phyloP scores from a whole-genome alignment of 2,329 filamentous ascomycete species.

The Sporothrix curviconia region DNA sequence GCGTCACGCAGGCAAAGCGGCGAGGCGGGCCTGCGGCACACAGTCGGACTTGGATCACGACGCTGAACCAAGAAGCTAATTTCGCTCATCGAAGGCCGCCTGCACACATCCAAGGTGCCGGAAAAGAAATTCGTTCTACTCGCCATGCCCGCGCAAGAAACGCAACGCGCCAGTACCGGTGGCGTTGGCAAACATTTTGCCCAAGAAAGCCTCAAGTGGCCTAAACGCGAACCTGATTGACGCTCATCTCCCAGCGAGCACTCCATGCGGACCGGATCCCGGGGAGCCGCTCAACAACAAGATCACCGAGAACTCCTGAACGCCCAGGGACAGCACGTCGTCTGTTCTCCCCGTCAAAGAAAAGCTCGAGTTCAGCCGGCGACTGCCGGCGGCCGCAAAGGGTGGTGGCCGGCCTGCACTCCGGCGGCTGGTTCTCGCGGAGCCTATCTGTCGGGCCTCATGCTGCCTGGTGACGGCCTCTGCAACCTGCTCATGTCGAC shows the following conservation, averaged over 20 bases:
- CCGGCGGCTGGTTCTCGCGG: conserved; percentile 60
- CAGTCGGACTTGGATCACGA: conserved; percentile 49
- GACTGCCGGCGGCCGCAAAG: conserved; percentile 43
- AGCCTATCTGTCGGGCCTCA: conserved; percentile 60
- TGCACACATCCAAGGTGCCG: conserved; percentile 21
- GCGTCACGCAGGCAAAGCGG: conserved; percentile 24
- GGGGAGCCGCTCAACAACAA: conserved; percentile 33
- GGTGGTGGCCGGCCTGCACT: conserved; percentile 51
- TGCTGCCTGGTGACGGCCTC: conserved; percentile 57
- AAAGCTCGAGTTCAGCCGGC: conserved; percentile 22
- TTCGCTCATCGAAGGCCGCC: conserved; percentile 30
- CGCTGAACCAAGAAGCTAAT: conserved; percentile 50
- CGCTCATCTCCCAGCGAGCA: conserved; percentile 1
- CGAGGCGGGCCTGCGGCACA: conserved; percentile 26
- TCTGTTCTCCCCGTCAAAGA: conserved; percentile 17
- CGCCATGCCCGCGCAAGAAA: conserved; percentile 50
- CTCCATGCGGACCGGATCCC: background rate
- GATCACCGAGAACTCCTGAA: conserved; percentile 26
- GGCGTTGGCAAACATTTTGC: conserved; percentile 61
- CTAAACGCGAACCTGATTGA: conserved; percentile 34
- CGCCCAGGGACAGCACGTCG: conserved; percentile 20
- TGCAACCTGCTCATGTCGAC: conserved; percentile 61
- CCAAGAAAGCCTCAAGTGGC: conserved; percentile 55
- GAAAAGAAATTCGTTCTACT: conserved; percentile 34
- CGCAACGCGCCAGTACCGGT: conserved; percentile 50